A percentile compares a stretch with the other conserved stretches of the same genome.
Evolutionary conservation across 768 basidiomycete species (phyloP).

Genomic region (Dentipellis sp.): DNA sequence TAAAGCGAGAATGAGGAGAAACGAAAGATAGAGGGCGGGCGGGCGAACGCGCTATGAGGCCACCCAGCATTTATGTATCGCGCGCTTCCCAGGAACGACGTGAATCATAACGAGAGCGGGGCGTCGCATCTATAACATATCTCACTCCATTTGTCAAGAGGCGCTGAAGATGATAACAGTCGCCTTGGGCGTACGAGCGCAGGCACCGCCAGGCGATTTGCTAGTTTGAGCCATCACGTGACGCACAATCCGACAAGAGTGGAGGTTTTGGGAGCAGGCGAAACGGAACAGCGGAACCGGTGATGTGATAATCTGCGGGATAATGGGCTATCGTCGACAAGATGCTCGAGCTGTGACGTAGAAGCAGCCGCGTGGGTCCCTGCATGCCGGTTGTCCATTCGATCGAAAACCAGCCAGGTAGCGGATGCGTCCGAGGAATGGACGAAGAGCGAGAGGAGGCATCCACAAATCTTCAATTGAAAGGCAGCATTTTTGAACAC

Average conservation of each 20-base stretch:
- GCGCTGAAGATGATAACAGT: too few relatives aligned
- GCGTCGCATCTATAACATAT: background rate
- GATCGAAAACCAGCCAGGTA: too few relatives aligned
- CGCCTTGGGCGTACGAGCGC: background rate
- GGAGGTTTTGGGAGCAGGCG: background rate
- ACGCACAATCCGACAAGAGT: background rate
- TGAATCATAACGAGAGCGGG: background rate
- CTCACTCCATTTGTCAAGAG: too few relatives aligned
- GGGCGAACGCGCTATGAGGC: background rate
- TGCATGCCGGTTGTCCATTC: too few relatives aligned
- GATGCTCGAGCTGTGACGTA: too few relatives aligned
- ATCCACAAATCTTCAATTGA: too few relatives aligned
- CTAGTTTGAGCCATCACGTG: background rate
- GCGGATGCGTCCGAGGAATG: too few relatives aligned
- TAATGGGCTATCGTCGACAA: background rate
- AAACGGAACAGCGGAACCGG: background rate
- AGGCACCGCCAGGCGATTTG: background rate
- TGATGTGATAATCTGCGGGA: background rate
- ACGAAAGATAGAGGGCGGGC: background rate
- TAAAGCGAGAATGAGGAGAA: background rate
- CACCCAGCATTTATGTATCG: background rate
- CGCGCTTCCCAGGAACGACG: background rate
- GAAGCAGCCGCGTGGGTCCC: too few relatives aligned
- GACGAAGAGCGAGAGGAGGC: too few relatives aligned
- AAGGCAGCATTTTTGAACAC: too few relatives aligned